Evolutionary conservation across 176 grass and related monocot species (phyloP).

Genomic region (Microstegium vimineum): DNA sequence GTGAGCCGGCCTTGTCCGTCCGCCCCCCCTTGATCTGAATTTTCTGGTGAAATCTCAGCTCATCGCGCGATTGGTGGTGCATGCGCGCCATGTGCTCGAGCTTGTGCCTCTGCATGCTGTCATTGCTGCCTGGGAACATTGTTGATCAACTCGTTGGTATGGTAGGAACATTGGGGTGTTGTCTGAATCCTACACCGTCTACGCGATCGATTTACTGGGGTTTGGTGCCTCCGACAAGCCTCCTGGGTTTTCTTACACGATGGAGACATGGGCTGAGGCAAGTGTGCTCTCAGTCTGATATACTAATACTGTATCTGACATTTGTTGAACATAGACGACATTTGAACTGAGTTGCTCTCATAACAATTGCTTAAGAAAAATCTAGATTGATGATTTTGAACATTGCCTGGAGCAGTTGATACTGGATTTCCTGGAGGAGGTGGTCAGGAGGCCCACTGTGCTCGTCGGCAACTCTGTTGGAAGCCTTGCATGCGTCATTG

Average conservation of each 20-base stretch:
- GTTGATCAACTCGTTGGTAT: not conserved
- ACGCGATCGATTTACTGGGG: constrained; percentile 86
- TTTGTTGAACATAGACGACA: not conserved
- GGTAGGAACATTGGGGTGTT: constrained; percentile 62
- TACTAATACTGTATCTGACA: not conserved
- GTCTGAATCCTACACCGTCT: constrained; percentile 70
- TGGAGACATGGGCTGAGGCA: constrained; percentile 88
- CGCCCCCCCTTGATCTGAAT: not conserved
- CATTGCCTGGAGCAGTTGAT: constrained; percentile 57
- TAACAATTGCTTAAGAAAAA: not conserved
- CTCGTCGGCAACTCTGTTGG: constrained; percentile 92
- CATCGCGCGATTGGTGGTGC: not conserved
- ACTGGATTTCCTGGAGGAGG: constrained; percentile 88
- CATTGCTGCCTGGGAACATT: not conserved
- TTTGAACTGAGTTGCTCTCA: not conserved
- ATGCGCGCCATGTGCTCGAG: constrained; percentile 11
- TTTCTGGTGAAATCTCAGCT: no score
- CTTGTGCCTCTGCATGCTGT: not conserved
- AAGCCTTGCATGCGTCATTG: constrained; percentile 90
- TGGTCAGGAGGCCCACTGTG: constrained; percentile 73
- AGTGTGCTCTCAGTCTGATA: not conserved
- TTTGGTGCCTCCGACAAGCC: constrained; percentile 93
- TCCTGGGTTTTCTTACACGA: constrained; percentile 75
- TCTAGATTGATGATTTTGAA: not conserved
- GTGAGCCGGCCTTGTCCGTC: constrained; percentile 29